Evolutionary conservation across 352 stramenopile genomes (phyloP), one percentile per base, ranked within the genome.

Genomic region (Pythium scleroteichum): DNA sequence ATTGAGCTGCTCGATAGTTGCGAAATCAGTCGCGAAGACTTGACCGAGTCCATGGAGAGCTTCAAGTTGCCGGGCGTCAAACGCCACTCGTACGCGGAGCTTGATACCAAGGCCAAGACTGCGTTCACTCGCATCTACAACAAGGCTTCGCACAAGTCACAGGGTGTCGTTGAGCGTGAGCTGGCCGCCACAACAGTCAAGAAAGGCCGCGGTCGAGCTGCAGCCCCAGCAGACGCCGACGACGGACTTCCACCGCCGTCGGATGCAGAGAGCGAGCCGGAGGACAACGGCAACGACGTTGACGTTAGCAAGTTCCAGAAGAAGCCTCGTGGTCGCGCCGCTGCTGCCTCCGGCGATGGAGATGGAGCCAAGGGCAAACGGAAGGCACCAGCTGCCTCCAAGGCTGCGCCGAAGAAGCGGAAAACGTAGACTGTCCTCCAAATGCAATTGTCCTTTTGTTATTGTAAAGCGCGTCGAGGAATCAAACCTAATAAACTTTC

Each of bases 1-100:
- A 98, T 99, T 53, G 77, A 86, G 17, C 75, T 99, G 29, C 90
- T 99, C 63, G 96, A 99, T 66, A 82, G 93, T 45, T 99, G 98
- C 68, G 97, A 98, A 45, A 90, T 99, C 51, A 96, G 82, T 49
- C 90, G 96, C 41, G 97, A 99, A 69, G 97, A 99, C 71, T 64
- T 99, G 20, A 97, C 98, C 12, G 97, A 99, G 71, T 98, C 94
- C 19, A 92, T 99, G 75, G 90, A 98, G 62, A 88, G 76, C 66
- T 92, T 95, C 68, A 88, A 91, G 64, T 79, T 96, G 53, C 76
- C 78, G 7, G 82, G 80, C 32, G 65, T 94, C 49, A 88, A 89
- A 60, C 79, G 82, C 23, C 74, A 94, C 47, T 85, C 81, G 44
- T 92, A 92, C 69, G 62, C 60, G 1, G 73, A 94, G 42, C 76